These are phyloP conservation scores for Viola pubescens DNA, from an alignment of 441 rosid species.

Conservation along the genomic window DNA sequence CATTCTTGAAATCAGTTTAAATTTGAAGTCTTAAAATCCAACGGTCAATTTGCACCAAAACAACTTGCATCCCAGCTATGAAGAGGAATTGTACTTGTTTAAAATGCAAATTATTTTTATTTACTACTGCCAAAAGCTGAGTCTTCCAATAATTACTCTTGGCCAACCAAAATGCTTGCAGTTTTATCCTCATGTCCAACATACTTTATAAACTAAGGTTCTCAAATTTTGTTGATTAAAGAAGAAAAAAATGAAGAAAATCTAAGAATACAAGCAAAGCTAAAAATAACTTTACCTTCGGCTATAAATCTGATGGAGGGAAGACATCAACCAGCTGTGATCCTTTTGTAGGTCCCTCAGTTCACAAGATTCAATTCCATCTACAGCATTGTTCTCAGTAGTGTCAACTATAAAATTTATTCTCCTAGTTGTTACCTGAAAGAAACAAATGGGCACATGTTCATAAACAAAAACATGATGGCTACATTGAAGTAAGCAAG, in stretches of 20 bases:
- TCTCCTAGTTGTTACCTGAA: constrained; percentile 84
- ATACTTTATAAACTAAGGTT: background rate
- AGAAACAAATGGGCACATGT: constrained; percentile 5
- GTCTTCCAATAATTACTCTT: background rate
- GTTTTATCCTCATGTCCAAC: constrained; percentile 1
- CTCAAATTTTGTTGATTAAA: constrained; percentile 9
- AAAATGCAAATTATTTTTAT: too few relatives aligned
- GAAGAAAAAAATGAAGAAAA: constrained; percentile 5
- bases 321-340: constrained; percentile 82
- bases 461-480: background rate
- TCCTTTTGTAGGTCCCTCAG: constrained; percentile 61
- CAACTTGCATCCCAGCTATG: constrained; percentile 5
- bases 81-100: background rate
- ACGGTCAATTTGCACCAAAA: background rate
- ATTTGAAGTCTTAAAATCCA: background rate
- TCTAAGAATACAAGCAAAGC: constrained; percentile 12
- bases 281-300: constrained; percentile 52
- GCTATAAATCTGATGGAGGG: constrained; percentile 95
- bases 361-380: constrained; percentile 45
- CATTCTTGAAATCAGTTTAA: too few relatives aligned
- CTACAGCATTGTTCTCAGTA: constrained; percentile 37
- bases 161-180: background rate
- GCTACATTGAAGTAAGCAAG: background rate
- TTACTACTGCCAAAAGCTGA: too few relatives aligned
- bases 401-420: constrained; percentile 85